A percentile compares a stretch with the other conserved stretches of the same genome.
Conservation (phyloP, 495 filamentous ascomycete species). For the Elasticomyces elasticus region DNA sequence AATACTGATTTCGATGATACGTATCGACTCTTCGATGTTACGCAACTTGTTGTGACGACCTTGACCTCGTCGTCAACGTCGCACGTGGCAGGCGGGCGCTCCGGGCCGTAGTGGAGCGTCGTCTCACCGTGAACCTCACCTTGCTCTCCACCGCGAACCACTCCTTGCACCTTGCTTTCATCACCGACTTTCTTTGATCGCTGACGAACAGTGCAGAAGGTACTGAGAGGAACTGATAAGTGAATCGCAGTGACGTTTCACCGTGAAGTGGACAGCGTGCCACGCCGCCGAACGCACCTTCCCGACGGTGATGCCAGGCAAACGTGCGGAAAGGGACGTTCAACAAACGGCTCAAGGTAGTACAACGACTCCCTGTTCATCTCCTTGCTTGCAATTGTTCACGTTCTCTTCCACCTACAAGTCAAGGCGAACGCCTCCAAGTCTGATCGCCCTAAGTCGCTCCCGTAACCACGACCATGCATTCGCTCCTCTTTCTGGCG, state of each 20-base stretch:
- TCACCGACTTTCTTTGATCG: not conserved
- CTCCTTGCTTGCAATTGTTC: not conserved
- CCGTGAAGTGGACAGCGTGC: too few relatives aligned
- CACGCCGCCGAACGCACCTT: too few relatives aligned
- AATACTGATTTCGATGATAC: too few relatives aligned
- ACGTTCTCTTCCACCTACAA: not conserved
- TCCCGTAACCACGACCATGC: not conserved
- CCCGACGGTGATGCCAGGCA: too few relatives aligned
- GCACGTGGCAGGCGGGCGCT: not conserved
- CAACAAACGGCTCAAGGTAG: not conserved
- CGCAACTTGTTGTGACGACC: too few relatives aligned
- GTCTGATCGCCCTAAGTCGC: too few relatives aligned
- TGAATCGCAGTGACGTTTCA: too few relatives aligned
- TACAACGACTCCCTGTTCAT: not conserved
- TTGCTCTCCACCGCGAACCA: not conserved
- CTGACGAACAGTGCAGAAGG: too few relatives aligned
- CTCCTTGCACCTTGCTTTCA: not conserved
- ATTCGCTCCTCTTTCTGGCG: not conserved
- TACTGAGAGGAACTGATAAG: too few relatives aligned
- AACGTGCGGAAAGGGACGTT: not conserved
- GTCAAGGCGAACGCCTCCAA: not conserved
- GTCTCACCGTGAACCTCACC: not conserved
- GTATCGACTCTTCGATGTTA: too few relatives aligned
- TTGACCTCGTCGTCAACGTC: not conserved
- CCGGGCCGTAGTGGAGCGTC: not conserved